Conservation (phyloP, 192 early-diverging fungal genomes). For the Entomortierella lignicola region DNA sequence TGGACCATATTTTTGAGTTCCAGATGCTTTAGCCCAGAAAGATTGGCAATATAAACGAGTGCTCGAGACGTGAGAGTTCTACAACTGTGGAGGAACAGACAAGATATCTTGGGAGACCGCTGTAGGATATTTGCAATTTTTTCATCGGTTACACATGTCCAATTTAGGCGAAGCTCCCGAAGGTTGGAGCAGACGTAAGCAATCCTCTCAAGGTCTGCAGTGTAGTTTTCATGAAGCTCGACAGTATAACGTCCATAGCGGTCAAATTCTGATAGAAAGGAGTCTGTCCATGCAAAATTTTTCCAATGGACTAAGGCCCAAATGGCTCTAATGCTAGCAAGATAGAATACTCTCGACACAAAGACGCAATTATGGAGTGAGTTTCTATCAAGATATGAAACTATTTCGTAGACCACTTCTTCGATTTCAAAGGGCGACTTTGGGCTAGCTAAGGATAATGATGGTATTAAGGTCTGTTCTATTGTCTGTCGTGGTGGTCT, state of each 20-base stretch:
- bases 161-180: conserved; percentile 32
- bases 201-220: conserved; percentile 36
- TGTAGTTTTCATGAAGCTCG: conserved; percentile 44
- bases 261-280: conserved; percentile 35
- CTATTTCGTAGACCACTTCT: conserved; percentile 42
- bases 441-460: neutral
- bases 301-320: conserved; percentile 44
- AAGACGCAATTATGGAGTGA: conserved; percentile 29
- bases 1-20: conserved; percentile 37
- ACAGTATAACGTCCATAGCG: conserved; percentile 43
- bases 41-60: conserved; percentile 9
- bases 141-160: conserved; percentile 30
- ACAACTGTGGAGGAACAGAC: conserved; percentile 32
- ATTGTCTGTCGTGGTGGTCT: neutral
- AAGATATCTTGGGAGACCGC: conserved; percentile 32
- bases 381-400: conserved; percentile 34
- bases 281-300: conserved; percentile 14
- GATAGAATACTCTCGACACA: conserved; percentile 38
- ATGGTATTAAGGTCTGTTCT: neutral
- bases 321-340: conserved; percentile 23
- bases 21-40: conserved; percentile 10
- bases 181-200: conserved; percentile 34
- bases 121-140: conserved; percentile 17
- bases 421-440: conserved; percentile 41
- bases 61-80: conserved; percentile 22